Percentiles rank a stretch among this genome's conserved stretches.
phyloP scores from a whole-genome alignment of 2,329 filamentous ascomycete genomes.

The Neofusicoccum ribis region DNA sequence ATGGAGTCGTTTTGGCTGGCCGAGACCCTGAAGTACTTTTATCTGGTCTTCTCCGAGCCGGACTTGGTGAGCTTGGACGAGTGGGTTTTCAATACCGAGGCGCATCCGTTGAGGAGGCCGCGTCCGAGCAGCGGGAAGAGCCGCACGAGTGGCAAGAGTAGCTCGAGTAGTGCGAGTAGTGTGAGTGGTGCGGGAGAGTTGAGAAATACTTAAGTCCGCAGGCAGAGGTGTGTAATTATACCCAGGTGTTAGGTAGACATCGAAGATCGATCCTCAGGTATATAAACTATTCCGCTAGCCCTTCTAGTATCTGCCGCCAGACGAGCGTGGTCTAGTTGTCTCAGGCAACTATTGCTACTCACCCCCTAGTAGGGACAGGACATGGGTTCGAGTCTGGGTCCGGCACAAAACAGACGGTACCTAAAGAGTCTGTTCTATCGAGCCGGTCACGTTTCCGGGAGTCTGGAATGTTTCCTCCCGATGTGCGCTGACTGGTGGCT shows the following conservation, averaged over 20 bases:
- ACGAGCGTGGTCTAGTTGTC: not conserved
- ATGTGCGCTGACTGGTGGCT: too few relatives aligned
- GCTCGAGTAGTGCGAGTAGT: too few relatives aligned
- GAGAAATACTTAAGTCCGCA: too few relatives aligned
- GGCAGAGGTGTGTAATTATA: too few relatives aligned
- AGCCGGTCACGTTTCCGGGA: not conserved
- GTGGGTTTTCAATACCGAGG: conserved; percentile 43
- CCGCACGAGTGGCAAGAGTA: too few relatives aligned
- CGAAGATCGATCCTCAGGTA: not conserved
- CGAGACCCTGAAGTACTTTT: conserved; percentile 54
- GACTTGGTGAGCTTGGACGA: conserved; percentile 47
- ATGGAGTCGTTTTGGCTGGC: conserved; percentile 54
- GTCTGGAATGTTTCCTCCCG: too few relatives aligned
- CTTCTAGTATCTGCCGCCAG: too few relatives aligned
- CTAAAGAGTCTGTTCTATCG: not conserved
- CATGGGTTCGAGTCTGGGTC: not conserved
- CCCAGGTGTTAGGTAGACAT: too few relatives aligned
- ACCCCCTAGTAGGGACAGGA: not conserved
- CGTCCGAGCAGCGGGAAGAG: too few relatives aligned
- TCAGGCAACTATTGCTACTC: not conserved
- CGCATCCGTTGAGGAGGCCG: conserved; percentile 18
- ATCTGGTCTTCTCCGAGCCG: conserved; percentile 47
- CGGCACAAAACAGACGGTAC: not conserved
- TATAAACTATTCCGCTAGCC: not conserved
- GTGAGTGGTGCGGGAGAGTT: too few relatives aligned